Evolutionary conservation across 352 stramenopile species (phyloP).

Genomic region (Pythium dissotocum): DNA sequence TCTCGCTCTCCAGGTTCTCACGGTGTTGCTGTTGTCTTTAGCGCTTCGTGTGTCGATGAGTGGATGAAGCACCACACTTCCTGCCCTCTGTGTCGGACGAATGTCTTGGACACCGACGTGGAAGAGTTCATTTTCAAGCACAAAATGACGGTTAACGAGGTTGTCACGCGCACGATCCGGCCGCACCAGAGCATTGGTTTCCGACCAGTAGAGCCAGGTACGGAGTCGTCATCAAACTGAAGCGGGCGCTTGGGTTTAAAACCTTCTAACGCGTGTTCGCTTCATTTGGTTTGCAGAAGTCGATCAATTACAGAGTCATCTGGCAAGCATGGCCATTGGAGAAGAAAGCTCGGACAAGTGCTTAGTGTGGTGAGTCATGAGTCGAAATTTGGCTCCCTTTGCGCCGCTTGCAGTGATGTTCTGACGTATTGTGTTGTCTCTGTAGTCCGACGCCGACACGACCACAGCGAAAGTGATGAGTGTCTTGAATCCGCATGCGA

Average conservation of each 20-base stretch:
- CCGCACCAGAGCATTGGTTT: slow-evolving; percentile 70
- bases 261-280: neutral
- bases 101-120: slow-evolving; percentile 59
- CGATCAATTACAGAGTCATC: slow-evolving; percentile 23
- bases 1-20: neutral
- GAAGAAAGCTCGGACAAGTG: slow-evolving; percentile 32
- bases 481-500: neutral
- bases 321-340: slow-evolving; percentile 24
- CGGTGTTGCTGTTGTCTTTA: slow-evolving; percentile 25
- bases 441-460: slow-evolving; percentile 25
- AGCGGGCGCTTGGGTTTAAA: neutral
- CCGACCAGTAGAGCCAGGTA: slow-evolving; percentile 71
- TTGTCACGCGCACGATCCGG: slow-evolving; percentile 71
- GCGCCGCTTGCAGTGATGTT: too few species aligned
- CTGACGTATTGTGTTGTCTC: neutral
- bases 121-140: slow-evolving; percentile 53
- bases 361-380: slow-evolving; percentile 35
- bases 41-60: slow-evolving; percentile 81
- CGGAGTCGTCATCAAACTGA: neutral
- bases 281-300: slow-evolving; percentile 13
- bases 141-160: slow-evolving; percentile 79
- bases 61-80: slow-evolving; percentile 87
- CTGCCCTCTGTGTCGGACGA: slow-evolving; percentile 79
- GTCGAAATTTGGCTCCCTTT: neutral
- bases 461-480: slow-evolving; percentile 23